Conservation (phyloP, 2,329 filamentous ascomycete genomes). For the Fusarium veterinarium region DNA sequence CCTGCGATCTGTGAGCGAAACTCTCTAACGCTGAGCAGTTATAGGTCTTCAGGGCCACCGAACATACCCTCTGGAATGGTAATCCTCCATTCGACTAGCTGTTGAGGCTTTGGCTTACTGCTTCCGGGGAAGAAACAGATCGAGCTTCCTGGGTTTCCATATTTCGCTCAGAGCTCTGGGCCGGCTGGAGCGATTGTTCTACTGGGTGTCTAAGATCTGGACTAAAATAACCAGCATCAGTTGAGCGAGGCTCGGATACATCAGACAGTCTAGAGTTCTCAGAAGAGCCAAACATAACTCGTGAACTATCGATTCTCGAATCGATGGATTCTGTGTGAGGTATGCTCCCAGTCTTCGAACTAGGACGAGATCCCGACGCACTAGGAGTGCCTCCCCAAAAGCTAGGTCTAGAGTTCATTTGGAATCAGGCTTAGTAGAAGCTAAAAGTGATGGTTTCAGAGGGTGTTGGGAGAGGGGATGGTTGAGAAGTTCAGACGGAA, state of each 20-base stretch:
- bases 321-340: background rate
- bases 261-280: background rate
- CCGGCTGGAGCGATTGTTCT: background rate
- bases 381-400: background rate
- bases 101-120: background rate
- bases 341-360: background rate
- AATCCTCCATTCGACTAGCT: background rate
- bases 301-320: background rate
- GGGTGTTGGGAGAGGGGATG: background rate
- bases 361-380: background rate
- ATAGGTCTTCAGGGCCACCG: background rate
- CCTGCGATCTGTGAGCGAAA: constrained; percentile 1
- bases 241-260: background rate
- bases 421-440: background rate
- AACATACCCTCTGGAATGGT: background rate
- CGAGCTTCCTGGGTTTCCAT: background rate
- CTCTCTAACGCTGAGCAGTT: background rate
- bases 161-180: background rate
- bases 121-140: background rate
- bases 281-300: background rate
- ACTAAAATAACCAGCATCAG: constrained; percentile 2
- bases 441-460: background rate
- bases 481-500: background rate
- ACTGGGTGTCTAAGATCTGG: background rate
- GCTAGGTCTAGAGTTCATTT: background rate